Percentiles rank a stretch among this genome's conserved stretches.
Evolutionary conservation across 73 alveolate genomes (phyloP).

Genomic region (Symbiodinium natans): DNA sequence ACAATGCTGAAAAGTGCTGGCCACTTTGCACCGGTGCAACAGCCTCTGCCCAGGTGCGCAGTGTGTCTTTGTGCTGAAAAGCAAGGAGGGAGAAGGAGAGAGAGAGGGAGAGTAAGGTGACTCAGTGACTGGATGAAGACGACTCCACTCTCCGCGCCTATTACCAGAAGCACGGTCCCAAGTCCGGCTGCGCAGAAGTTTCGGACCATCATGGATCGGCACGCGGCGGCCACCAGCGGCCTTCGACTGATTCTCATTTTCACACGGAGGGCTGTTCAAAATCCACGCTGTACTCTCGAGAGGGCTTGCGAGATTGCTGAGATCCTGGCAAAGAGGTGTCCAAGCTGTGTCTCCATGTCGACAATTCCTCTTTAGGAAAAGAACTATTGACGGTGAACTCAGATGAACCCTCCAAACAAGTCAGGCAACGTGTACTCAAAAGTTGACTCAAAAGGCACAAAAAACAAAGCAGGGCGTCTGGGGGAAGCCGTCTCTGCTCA

Average conservation of each 20-base stretch:
- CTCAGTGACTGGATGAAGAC: too few relatives aligned
- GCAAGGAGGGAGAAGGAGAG: too few relatives aligned
- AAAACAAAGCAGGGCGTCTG: too few relatives aligned
- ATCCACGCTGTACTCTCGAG: too few relatives aligned
- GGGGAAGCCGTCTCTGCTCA: not conserved
- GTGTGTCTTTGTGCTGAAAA: too few relatives aligned
- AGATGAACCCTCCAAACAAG: not conserved
- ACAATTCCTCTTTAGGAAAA: constrained; percentile 9
- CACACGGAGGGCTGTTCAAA: too few relatives aligned
- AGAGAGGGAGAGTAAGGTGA: too few relatives aligned
- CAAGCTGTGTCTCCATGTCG: constrained; percentile 3
- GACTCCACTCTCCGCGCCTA: too few relatives aligned
- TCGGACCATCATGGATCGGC: constrained; percentile 66
- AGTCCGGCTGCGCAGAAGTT: not conserved
- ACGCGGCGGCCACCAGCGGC: constrained; percentile 42
- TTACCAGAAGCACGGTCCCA: not conserved
- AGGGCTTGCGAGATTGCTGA: not conserved
- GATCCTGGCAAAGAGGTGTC: constrained; percentile 15
- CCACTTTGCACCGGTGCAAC: not conserved
- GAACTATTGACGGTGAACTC: not conserved
- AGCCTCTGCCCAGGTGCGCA: too few relatives aligned
- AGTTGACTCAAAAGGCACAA: not conserved
- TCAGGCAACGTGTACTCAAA: not conserved
- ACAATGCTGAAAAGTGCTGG: not conserved
- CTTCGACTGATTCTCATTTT: too few relatives aligned